phyloP scores from a whole-genome alignment of 805 yeast species.

The Suhomyces sp. region DNA sequence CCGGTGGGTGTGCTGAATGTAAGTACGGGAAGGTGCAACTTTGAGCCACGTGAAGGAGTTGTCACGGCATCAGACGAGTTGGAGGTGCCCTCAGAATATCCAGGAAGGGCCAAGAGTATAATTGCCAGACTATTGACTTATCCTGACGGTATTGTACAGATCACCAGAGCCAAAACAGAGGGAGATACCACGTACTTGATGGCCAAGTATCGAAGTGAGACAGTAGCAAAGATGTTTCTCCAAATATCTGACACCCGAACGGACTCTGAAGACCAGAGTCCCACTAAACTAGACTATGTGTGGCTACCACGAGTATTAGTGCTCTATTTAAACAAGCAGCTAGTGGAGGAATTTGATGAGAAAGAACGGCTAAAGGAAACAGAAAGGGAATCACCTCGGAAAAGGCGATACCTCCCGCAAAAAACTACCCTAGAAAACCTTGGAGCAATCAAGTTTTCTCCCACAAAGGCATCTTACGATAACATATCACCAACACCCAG shows the following conservation, averaged over 20 bases:
- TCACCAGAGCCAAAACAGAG: slow-evolving; percentile 13
- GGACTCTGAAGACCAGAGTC: slow-evolving; percentile 2
- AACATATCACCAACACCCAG: background rate
- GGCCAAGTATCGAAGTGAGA: slow-evolving; percentile 15
- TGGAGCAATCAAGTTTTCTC: slow-evolving; percentile 8
- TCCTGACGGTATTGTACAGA: background rate
- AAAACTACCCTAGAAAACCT: slow-evolving; percentile 27
- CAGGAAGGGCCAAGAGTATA: slow-evolving; percentile 8
- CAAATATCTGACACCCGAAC: slow-evolving; percentile 7
- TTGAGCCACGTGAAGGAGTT: background rate
- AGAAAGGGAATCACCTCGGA: slow-evolving; percentile 13
- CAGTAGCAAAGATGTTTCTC: slow-evolving; percentile 10
- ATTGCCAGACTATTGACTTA: slow-evolving; percentile 11
- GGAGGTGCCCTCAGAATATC: background rate
- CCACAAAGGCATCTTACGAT: background rate
- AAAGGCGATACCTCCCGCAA: slow-evolving; percentile 12
- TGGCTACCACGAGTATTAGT: slow-evolving; percentile 23
- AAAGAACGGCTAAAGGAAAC: background rate
- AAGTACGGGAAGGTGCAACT: background rate
- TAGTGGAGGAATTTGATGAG: slow-evolving; percentile 12
- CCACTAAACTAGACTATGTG: slow-evolving; percentile 8
- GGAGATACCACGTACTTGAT: slow-evolving; percentile 16
- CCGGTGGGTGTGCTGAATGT: background rate
- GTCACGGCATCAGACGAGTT: background rate
- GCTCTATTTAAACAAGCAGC: slow-evolving; percentile 10